phyloP scores from a whole-genome alignment of 2,329 filamentous ascomycete genomes.

The Aspergillus unguis region DNA sequence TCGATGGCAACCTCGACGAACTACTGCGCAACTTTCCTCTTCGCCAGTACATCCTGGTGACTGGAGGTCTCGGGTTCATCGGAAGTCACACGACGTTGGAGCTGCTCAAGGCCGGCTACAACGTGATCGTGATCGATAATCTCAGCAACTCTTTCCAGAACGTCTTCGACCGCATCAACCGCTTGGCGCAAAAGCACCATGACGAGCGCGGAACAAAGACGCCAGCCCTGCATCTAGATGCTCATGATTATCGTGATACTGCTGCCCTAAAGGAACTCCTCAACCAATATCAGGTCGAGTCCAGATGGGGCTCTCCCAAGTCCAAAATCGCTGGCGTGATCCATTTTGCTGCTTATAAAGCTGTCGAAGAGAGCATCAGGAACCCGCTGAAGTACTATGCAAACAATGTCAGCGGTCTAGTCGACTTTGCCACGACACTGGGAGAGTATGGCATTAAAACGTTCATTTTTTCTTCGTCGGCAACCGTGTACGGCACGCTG shows the following conservation, averaged over 20 bases:
- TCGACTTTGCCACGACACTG: conserved; percentile 57
- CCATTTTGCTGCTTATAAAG: conserved; percentile 67
- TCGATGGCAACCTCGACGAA: conserved; percentile 44
- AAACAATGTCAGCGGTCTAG: conserved; percentile 64
- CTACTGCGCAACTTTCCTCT: conserved; percentile 39
- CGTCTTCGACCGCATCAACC: conserved; percentile 36
- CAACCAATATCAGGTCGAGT: conserved; percentile 38
- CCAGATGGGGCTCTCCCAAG: conserved; percentile 33
- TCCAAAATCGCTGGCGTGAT: conserved; percentile 63
- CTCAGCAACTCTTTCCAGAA: conserved; percentile 39
- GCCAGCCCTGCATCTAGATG: conserved; percentile 47
- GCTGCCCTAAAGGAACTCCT: conserved; percentile 43
- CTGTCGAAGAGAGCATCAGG: conserved; percentile 61
- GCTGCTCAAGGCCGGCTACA: conserved; percentile 40
- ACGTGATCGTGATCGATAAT: conserved; percentile 43
- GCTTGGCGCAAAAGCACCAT: conserved; percentile 35
- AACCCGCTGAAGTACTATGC: conserved; percentile 62
- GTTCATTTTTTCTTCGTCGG: conserved; percentile 66
- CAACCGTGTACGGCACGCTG: conserved; percentile 62
- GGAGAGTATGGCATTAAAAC: conserved; percentile 61
- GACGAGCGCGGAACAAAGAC: conserved; percentile 37
- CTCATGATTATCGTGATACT: conserved; percentile 49
- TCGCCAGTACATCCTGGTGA: conserved; percentile 44
- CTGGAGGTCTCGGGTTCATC: conserved; percentile 43
- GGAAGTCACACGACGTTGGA: conserved; percentile 44